phyloP scores from a whole-genome alignment of 441 rosid genomes.

The Syzygium syzygioides region DNA sequence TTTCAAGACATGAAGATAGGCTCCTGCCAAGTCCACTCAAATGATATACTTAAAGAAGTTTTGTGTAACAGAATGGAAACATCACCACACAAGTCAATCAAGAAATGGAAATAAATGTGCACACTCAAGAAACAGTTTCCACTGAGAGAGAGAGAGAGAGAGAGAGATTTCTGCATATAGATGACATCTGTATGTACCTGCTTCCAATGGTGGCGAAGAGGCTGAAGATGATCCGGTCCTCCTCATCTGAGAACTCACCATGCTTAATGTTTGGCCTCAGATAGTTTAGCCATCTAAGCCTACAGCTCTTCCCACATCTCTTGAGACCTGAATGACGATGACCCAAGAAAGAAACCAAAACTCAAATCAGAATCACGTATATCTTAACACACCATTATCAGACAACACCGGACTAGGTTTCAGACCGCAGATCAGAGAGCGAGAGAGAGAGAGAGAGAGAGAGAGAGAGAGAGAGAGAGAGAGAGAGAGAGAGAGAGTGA shows the following conservation, averaged over 20 bases:
- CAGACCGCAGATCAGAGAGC: background rate
- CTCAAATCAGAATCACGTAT: background rate
- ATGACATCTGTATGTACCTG: background rate
- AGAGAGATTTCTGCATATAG: background rate
- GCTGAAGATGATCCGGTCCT: constrained; percentile 10
- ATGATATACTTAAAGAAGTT: background rate
- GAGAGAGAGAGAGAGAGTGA: background rate
- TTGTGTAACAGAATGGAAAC: background rate
- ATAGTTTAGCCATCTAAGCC: constrained; percentile 14
- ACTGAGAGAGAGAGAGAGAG: too few relatives aligned
- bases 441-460: background rate
- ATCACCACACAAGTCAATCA: background rate
- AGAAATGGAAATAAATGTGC: background rate
- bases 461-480: background rate
- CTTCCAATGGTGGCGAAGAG: constrained; percentile 13
- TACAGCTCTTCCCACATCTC: constrained; percentile 17
- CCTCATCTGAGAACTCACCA: constrained; percentile 12
- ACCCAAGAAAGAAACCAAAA: background rate
- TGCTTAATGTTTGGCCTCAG: constrained; percentile 17
- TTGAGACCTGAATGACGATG: constrained; percentile 4
- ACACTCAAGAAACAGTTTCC: background rate
- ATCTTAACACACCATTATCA: background rate
- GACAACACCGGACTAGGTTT: background rate
- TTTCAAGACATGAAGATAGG: background rate
- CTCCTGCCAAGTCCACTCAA: background rate